Evolutionary conservation across 768 basidiomycete genomes (phyloP).

Genomic region (Terana coerulea): DNA sequence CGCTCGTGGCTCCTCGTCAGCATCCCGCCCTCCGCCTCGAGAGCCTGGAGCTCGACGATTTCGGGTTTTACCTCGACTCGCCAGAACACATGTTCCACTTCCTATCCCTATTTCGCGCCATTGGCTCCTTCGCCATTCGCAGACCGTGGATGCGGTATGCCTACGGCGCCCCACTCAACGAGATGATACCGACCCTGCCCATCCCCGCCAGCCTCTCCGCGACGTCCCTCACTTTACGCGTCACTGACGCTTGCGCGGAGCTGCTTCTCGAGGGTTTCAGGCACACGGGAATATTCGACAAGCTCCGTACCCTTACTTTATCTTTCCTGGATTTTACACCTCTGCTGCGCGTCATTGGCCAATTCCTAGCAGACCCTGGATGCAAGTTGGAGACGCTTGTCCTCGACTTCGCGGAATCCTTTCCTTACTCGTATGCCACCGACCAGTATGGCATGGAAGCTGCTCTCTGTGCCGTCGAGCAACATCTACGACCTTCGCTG

Average conservation of each 20-base stretch:
- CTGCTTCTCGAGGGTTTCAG: background rate
- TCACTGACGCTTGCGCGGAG: background rate
- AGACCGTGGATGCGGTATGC: background rate
- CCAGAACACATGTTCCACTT: background rate
- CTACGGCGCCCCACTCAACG: background rate
- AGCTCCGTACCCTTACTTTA: background rate
- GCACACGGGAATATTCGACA: background rate
- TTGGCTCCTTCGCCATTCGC: background rate
- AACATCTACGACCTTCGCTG: too few relatives aligned
- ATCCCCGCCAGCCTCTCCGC: background rate
- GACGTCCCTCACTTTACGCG: background rate
- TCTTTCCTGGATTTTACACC: slow-evolving; percentile 3
- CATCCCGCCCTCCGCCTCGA: too few relatives aligned
- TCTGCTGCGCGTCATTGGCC: background rate
- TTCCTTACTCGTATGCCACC: too few relatives aligned
- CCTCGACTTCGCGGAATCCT: background rate
- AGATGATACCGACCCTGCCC: background rate
- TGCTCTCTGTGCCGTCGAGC: too few relatives aligned
- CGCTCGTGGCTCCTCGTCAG: too few relatives aligned
- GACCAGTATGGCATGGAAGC: too few relatives aligned
- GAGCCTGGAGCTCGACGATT: background rate
- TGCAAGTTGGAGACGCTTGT: background rate
- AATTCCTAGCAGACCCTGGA: background rate
- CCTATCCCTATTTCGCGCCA: background rate
- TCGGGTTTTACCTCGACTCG: slow-evolving; percentile 1